These are phyloP conservation scores for Hymenoscyphus albidus DNA, from an alignment of 2,329 filamentous ascomycete genomes.

Conservation along the genomic window DNA sequence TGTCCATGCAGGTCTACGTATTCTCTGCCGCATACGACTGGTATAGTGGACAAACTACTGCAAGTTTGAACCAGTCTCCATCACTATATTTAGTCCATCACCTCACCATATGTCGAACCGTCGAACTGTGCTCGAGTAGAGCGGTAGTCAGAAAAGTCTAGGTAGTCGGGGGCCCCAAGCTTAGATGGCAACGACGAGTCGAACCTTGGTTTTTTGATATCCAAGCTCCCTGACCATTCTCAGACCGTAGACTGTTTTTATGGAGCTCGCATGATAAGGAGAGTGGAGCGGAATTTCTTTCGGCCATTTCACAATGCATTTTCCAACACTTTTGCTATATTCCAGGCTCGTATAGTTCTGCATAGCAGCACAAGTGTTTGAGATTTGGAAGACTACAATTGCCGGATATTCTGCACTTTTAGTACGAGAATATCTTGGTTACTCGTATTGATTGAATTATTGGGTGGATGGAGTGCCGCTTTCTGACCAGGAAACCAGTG, in stretches of 20 bases:
- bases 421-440: background rate
- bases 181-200: background rate
- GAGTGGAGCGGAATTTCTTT: background rate
- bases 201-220: constrained; percentile 3
- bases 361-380: background rate
- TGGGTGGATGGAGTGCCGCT: constrained; percentile 2
- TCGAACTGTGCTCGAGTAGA: background rate
- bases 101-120: too few species aligned
- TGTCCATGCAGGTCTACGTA: background rate
- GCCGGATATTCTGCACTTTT: background rate
- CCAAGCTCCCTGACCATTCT: background rate
- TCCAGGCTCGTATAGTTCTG: background rate
- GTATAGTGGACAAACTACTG: background rate
- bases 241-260: background rate
- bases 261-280: background rate
- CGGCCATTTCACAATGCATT: background rate
- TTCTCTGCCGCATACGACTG: background rate
- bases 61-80: background rate
- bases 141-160: background rate
- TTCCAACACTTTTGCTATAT: background rate
- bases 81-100: background rate
- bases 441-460: background rate
- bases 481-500: background rate
- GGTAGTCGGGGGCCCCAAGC: background rate
- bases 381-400: background rate